Base-by-base conservation (phyloP, 331 rosid species). In the Quercus lobata region DNA sequence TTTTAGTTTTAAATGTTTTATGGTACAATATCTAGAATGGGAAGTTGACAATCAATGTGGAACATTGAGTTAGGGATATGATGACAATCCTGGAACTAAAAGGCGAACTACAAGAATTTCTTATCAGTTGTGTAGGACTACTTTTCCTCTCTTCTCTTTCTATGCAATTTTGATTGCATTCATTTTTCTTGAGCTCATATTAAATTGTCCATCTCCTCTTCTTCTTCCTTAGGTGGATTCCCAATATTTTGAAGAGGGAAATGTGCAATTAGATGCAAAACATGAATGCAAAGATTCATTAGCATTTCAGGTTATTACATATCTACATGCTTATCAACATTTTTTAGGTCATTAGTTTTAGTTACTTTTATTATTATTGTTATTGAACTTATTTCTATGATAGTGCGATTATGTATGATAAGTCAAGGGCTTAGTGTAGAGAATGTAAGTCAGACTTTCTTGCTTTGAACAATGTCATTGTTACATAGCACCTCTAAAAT, bases 191-290 rank as follows among this genome's bases (percentile, higher is more conserved):
- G 27, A 49, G 73, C 37, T 7, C 16, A 5, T n/a, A 41, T 7
- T 19, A 53, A 71, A 75, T 49, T 58, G 44, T 57, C 73, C 69
- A 21, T 60, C 76, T 37, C 60, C 37, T 52, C 69, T 65, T 82
- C 21, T 79, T 80, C 70, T 80, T 11, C 72, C 77, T 84, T 83
- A 96, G 97, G 99, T 96, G 14, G 94, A 82, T 69, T 98, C 99
- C 25, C 99, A 91, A 83, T 96, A 96, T 82, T 96, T 96, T 88
- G 99, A 96, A 87, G 98, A 96, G 84, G 99, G 94, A 79, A 96
- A 96, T 86, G 99, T 96, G 82, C 97, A 96, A 84, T 84, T 91
- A 80, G 97, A 96, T 73, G 86, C 98, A 57, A 37, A 37, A 37
- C 12, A 37, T 37, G 3, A 7, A 8, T 37, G 46, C 46, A 37